Evolutionary conservation across 1,139 yeast species (phyloP).

Genomic region (Spathaspora sp.): DNA sequence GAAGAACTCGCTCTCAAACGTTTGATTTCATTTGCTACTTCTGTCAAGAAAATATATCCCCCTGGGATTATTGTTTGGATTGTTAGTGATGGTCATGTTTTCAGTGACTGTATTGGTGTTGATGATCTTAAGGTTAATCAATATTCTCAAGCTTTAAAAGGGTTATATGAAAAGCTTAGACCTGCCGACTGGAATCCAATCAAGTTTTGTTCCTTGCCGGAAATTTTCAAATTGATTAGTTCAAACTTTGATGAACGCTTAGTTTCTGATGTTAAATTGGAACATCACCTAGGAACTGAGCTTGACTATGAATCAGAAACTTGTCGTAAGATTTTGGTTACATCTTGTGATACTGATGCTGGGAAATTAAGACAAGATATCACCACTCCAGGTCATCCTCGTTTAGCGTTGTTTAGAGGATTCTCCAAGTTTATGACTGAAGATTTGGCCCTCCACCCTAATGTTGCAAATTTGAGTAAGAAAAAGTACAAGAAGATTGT

Average conservation of each 20-base stretch:
- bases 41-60: conserved; percentile 42
- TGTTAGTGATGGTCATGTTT: conserved; percentile 66
- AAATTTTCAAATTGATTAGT: conserved; percentile 28
- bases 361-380: conserved; percentile 37
- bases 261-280: conserved; percentile 24
- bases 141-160: conserved; percentile 45
- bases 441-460: conserved; percentile 46
- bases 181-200: conserved; percentile 24
- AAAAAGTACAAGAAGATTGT: conserved; percentile 51
- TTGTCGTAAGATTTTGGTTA: conserved; percentile 37
- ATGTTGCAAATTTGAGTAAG: conserved; percentile 37
- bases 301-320: conserved; percentile 35
- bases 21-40: conserved; percentile 30
- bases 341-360: conserved; percentile 41
- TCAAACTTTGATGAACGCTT: conserved; percentile 17
- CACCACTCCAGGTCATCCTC: conserved; percentile 45
- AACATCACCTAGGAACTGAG: conserved; percentile 34
- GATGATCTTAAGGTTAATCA: conserved; percentile 53
- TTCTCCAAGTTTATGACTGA: conserved; percentile 61
- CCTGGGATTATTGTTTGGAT: conserved; percentile 58
- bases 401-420: conserved; percentile 54
- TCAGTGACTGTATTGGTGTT: conserved; percentile 57
- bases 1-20: conserved; percentile 38
- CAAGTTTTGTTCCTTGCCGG: conserved; percentile 35
- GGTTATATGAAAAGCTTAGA: conserved; percentile 33